A percentile compares a stretch with the other conserved stretches of the same genome.
These are phyloP conservation scores for Claviceps digitariae DNA, from an alignment of 2,329 filamentous ascomycete genomes.

Conservation along the genomic window DNA sequence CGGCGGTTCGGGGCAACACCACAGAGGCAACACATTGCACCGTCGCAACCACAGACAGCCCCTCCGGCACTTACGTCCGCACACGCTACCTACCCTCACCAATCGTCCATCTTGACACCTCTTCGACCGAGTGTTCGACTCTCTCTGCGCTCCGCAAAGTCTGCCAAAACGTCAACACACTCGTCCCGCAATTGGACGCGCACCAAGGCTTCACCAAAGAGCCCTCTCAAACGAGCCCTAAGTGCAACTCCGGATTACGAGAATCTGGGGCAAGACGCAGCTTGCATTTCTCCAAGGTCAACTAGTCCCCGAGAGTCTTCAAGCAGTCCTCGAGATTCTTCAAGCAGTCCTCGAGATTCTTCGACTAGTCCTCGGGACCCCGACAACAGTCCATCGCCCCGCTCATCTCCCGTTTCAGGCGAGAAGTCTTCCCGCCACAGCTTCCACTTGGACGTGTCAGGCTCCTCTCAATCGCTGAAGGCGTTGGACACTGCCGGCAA, in stretches of 20 bases:
- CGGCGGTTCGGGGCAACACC: slow-evolving; percentile 27
- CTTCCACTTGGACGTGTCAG: slow-evolving; percentile 43
- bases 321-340: slow-evolving; percentile 15
- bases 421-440: slow-evolving; percentile 41
- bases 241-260: slow-evolving; percentile 56
- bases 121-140: slow-evolving; percentile 55
- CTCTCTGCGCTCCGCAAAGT: slow-evolving; percentile 48
- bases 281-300: slow-evolving; percentile 25
- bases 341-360: slow-evolving; percentile 4
- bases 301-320: slow-evolving; percentile 12
- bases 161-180: slow-evolving; percentile 40
- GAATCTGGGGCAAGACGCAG: slow-evolving; percentile 43
- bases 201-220: slow-evolving; percentile 60
- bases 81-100: slow-evolving; percentile 17
- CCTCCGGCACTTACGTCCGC: slow-evolving; percentile 19
- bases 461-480: slow-evolving; percentile 38
- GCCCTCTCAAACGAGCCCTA: slow-evolving; percentile 67
- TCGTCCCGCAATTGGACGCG: slow-evolving; percentile 42
- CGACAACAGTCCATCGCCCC: slow-evolving; percentile 28
- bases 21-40: slow-evolving; percentile 19
- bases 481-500: slow-evolving; percentile 30
- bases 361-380: slow-evolving; percentile 20
- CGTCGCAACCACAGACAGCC: slow-evolving; percentile 21
- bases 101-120: slow-evolving; percentile 46
- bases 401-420: slow-evolving; percentile 17